Conservation (phyloP, 257 asterid genomes). For the Echites panduratus region DNA sequence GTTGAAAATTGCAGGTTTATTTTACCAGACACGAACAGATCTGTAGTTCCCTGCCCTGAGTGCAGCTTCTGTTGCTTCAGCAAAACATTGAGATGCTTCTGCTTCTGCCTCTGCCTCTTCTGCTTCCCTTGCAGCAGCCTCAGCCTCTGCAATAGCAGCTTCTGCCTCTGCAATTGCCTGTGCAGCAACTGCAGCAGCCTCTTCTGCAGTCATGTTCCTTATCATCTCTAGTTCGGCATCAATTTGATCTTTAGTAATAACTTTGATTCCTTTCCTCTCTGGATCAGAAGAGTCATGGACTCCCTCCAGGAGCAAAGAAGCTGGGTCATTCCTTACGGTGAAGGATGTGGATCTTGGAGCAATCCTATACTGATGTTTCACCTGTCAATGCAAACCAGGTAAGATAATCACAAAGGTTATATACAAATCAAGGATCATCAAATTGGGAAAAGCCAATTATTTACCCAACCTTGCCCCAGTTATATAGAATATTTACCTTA, state of each 20-base stretch:
- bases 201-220: slow-evolving; percentile 65
- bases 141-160: slow-evolving; percentile 84
- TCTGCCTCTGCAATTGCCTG: slow-evolving; percentile 90
- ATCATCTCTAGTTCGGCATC: slow-evolving; percentile 76
- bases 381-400: slow-evolving; percentile 39
- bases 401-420: slow-evolving; percentile 1
- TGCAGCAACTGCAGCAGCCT: slow-evolving; percentile 80
- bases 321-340: slow-evolving; percentile 27
- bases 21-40: slow-evolving; percentile 63
- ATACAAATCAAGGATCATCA: neutral
- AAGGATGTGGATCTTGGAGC: slow-evolving; percentile 52
- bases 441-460: neutral
- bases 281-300: slow-evolving; percentile 25
- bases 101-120: slow-evolving; percentile 95
- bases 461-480: neutral
- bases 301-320: slow-evolving; percentile 29
- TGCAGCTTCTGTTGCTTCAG: slow-evolving; percentile 67
- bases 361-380: slow-evolving; percentile 73
- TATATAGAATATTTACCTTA: slow-evolving; percentile 44
- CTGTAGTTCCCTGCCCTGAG: slow-evolving; percentile 44
- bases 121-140: slow-evolving; percentile 79
- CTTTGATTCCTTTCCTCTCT: slow-evolving; percentile 29
- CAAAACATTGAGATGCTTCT: slow-evolving; percentile 81
- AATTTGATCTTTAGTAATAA: slow-evolving; percentile 55
- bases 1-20: slow-evolving; percentile 8